Evolutionary conservation across 2,329 filamentous ascomycete genomes (phyloP).

Genomic region (Venturia pyrina): DNA sequence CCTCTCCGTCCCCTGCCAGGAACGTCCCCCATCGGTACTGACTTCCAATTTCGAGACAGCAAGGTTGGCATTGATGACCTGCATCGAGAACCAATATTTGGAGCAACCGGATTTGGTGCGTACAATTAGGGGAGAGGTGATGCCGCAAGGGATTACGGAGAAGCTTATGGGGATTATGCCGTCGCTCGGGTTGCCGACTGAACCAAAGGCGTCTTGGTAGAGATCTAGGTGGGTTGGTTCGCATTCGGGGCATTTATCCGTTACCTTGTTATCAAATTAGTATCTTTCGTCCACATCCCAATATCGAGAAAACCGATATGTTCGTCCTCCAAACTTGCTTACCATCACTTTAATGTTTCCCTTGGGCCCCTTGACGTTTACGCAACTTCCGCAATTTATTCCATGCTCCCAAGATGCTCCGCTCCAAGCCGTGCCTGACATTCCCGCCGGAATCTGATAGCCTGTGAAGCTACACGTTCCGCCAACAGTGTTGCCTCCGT

Average conservation of each 20-base stretch:
- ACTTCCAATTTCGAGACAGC: not conserved
- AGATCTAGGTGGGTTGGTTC: not conserved
- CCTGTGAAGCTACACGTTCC: not conserved
- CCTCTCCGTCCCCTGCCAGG: not conserved
- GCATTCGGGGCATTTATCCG: constrained; percentile 2
- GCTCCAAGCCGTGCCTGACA: not conserved
- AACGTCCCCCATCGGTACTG: not conserved
- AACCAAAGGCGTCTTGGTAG: not conserved
- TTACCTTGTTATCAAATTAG: not conserved
- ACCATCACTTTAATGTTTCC: not conserved
- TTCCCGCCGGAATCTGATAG: not conserved
- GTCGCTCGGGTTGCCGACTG: not conserved
- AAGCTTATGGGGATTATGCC: not conserved
- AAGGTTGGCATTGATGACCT: not conserved
- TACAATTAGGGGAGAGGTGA: not conserved
- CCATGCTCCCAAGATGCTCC: not conserved
- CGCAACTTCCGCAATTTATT: not conserved
- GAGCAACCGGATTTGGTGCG: not conserved
- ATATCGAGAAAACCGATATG: too few relatives aligned
- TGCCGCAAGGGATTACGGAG: not conserved
- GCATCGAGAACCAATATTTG: not conserved
- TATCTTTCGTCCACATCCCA: too few relatives aligned
- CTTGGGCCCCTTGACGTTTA: not conserved
- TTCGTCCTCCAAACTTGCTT: not conserved
- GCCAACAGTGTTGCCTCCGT: not conserved